Evolutionary conservation across 768 basidiomycete genomes (phyloP).

Genomic region (Mycena floridula): DNA sequence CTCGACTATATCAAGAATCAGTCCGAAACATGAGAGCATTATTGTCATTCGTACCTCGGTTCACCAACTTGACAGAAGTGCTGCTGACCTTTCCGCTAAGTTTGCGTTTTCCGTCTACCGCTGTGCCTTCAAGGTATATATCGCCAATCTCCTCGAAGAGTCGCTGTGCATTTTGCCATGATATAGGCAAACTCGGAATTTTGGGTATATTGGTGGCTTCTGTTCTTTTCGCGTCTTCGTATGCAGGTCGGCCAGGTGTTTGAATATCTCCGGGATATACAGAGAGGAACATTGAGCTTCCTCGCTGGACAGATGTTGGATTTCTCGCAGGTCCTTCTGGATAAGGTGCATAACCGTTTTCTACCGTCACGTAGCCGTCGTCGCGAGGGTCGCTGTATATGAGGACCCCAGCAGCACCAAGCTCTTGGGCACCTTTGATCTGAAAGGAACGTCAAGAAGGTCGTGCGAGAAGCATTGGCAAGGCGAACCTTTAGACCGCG

Average conservation of each 20-base stretch:
- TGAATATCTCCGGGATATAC: constrained; percentile 73
- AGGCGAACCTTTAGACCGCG: constrained; percentile 77
- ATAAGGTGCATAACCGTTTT: constrained; percentile 73
- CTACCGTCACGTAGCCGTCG: constrained; percentile 70
- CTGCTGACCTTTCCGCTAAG: constrained; percentile 47
- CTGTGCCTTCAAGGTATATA: constrained; percentile 19
- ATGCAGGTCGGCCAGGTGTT: constrained; percentile 85
- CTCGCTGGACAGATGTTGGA: constrained; percentile 78
- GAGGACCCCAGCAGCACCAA: constrained; percentile 69
- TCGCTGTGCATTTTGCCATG: constrained; percentile 74
- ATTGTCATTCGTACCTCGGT: constrained; percentile 36
- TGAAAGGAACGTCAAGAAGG: constrained; percentile 24
- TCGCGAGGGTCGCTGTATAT: constrained; percentile 87
- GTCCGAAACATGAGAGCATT: background rate
- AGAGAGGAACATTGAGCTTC: constrained; percentile 70
- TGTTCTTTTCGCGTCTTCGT: constrained; percentile 66
- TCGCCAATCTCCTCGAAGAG: constrained; percentile 55
- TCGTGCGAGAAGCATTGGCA: background rate
- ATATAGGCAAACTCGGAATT: constrained; percentile 88
- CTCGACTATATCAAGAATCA: constrained; percentile 41
- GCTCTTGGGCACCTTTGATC: constrained; percentile 80
- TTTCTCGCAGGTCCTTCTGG: constrained; percentile 88
- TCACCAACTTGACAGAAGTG: constrained; percentile 44
- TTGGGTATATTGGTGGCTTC: constrained; percentile 56
- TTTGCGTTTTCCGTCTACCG: constrained; percentile 12